phyloP scores from a whole-genome alignment of 2,329 filamentous ascomycete species.

The Ceratocystis eucalypticola region DNA sequence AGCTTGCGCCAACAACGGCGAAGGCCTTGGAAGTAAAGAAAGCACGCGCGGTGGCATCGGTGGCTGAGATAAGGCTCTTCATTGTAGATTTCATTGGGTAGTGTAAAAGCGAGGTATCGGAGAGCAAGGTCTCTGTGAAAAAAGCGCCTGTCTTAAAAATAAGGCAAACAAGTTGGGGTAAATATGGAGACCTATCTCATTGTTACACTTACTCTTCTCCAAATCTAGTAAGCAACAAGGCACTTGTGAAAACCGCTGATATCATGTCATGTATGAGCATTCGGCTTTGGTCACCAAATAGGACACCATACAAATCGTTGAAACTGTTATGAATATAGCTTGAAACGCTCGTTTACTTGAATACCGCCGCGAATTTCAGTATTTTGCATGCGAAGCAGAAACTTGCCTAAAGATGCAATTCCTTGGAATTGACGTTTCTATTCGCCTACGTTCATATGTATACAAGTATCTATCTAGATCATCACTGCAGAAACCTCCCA shows the following conservation, averaged over 20 bases:
- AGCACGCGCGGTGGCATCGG: conserved; percentile 56
- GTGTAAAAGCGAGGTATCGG: not conserved
- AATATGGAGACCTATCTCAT: not conserved
- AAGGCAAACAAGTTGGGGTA: not conserved
- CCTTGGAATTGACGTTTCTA: no score
- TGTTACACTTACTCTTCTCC: not conserved
- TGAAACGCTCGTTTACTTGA: no score
- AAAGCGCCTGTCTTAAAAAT: not conserved
- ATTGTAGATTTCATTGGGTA: not conserved
- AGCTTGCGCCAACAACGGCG: conserved; percentile 81
- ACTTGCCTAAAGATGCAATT: no score
- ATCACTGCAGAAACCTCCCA: conserved; percentile 14
- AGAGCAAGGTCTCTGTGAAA: not conserved
- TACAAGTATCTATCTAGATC: no score
- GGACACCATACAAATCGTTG: no score
- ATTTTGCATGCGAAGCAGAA: no score
- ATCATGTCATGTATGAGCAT: not conserved
- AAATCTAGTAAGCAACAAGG: not conserved
- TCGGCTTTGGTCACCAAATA: no score
- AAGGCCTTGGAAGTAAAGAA: conserved; percentile 74
- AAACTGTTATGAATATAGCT: no score
- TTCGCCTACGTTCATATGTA: no score
- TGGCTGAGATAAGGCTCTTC: conserved; percentile 13
- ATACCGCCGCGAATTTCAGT: no score
- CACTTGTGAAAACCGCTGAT: not conserved